Base-by-base conservation (phyloP, 31 red algal genomes). In the Porphyra umbilicalis region DNA sequence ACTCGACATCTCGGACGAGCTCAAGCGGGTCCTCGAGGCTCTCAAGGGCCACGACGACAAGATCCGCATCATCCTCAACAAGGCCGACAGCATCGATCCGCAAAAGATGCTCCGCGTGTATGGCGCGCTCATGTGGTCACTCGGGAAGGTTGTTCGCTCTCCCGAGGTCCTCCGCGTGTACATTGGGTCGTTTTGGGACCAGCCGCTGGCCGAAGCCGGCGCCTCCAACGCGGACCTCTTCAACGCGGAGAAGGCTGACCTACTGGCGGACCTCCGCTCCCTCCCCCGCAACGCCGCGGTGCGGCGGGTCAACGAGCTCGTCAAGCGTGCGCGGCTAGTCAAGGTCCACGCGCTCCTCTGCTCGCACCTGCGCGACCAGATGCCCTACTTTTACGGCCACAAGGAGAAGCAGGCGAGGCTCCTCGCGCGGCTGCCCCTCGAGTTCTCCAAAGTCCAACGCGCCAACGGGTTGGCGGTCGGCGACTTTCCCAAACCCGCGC, bases 1-100 rank as follows among this genome's bases (percentile, higher is more conserved):
- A 79, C 93, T 95, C 31, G 93, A 95, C 68, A 95, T 95, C 37
- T 95, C 93, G 29, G 93, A 95, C 81, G 93, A 95, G 75, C 86
- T 95, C 30, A 95, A 95, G 77, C 86, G 93, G n/a, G 88, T 90
- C 46, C 88, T 95, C 30, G 86, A 95, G 39, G 82, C 81, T 75
- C 83, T 95, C n/a, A 95, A 91, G 76, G 35, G 84, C 8, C 93
- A 95, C 75, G 85, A 91, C 75, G 93, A 95, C 80, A 91, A 95
- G 83, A 91, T 95, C 81, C 89, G 93, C 20, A 89, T 95, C 40
- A 84, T 95, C 14, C 75, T 95, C 37, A 95, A 95, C 82, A 95
- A 95, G 76, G 93, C 93, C 35, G 93, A 95, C 76, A 88, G 88
- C 84, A 84, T 95, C 85, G 82, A 83, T 75, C 86, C 93, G 13